Percentiles rank a stretch among this genome's conserved stretches.
Conservation (phyloP, 805 yeast genomes). For the Komagataella pastoris region DNA sequence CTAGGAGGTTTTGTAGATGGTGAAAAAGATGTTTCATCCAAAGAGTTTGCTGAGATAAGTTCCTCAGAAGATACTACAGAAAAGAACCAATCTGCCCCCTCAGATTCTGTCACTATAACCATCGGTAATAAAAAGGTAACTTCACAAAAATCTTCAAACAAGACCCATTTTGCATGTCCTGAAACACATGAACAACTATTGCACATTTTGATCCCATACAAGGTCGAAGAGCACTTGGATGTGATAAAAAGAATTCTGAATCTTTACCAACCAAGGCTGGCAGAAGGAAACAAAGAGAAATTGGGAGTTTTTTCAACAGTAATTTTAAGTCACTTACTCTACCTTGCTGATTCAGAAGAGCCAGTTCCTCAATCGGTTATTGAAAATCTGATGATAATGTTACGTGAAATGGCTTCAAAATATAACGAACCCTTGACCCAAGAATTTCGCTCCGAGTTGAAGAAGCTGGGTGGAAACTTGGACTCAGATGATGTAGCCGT, state of each 20-base stretch:
- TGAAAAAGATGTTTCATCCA: constrained; percentile 19
- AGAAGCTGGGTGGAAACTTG: constrained; percentile 41
- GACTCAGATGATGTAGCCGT: constrained; percentile 22
- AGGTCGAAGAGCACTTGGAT: constrained; percentile 27
- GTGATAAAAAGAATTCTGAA: constrained; percentile 43
- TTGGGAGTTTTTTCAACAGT: constrained; percentile 51
- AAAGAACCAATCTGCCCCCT: constrained; percentile 1
- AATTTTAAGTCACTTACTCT: constrained; percentile 47
- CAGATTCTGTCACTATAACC: constrained; percentile 17
- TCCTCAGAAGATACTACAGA: constrained; percentile 7
- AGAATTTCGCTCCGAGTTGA: constrained; percentile 43
- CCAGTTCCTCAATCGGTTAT: constrained; percentile 16
- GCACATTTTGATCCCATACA: constrained; percentile 16
- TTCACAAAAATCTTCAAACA: constrained; percentile 5
- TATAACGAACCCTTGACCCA: constrained; percentile 53
- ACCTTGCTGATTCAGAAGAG: constrained; percentile 23
- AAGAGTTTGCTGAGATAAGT: constrained; percentile 16
- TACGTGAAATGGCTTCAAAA: constrained; percentile 49
- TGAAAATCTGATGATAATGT: constrained; percentile 23
- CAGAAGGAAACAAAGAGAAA: constrained; percentile 70
- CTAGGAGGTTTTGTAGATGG: constrained; percentile 22
- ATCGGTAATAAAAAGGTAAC: constrained; percentile 14
- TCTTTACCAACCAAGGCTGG: constrained; percentile 61
- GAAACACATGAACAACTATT: constrained; percentile 28
- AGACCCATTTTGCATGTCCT: constrained; percentile 28